Percentiles rank a stretch among this genome's conserved stretches.
phyloP scores from a whole-genome alignment of 352 stramenopile species.

The Globisporangium middletonii region DNA sequence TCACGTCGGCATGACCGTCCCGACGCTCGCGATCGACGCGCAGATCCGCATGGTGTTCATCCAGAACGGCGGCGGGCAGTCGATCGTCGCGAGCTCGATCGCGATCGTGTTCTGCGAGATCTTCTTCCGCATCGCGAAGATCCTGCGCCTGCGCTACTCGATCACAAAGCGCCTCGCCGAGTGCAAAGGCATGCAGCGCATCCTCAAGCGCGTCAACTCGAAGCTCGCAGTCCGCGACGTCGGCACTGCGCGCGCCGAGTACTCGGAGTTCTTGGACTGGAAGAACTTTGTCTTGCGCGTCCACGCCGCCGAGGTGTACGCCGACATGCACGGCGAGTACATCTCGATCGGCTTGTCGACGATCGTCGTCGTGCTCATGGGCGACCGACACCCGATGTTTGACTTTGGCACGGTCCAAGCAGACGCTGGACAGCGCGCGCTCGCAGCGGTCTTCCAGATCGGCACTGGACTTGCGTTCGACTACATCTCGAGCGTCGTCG shows the following conservation, averaged over 20 bases:
- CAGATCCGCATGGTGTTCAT: slow-evolving; percentile 32
- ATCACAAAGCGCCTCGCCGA: slow-evolving; percentile 17
- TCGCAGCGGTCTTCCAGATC: slow-evolving; percentile 12
- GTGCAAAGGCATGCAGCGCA: slow-evolving; percentile 22
- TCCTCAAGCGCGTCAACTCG: slow-evolving; percentile 28
- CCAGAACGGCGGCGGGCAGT: slow-evolving; percentile 12
- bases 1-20: slow-evolving; percentile 24
- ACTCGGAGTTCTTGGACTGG: slow-evolving; percentile 33
- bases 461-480: slow-evolving; percentile 21
- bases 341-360: slow-evolving; percentile 34
- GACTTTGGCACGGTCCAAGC: not conserved
- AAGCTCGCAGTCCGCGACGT: slow-evolving; percentile 18
- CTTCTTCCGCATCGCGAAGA: slow-evolving; percentile 33
- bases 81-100: slow-evolving; percentile 17
- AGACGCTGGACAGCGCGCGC: slow-evolving; percentile 3
- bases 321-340: slow-evolving; percentile 44
- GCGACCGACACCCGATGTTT: slow-evolving; percentile 18
- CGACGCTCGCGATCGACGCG: slow-evolving; percentile 26
- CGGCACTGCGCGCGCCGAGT: slow-evolving; percentile 19
- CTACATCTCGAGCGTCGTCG: slow-evolving; percentile 27
- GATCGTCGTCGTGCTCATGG: slow-evolving; percentile 17
- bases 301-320: slow-evolving; percentile 43
- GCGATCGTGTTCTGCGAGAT: slow-evolving; percentile 23
- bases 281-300: slow-evolving; percentile 24
- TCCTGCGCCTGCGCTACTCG: slow-evolving; percentile 18